Percentiles rank a stretch among this genome's conserved stretches.
phyloP scores from a whole-genome alignment of 139 green algal genomes.

The Ettlia oleoabundans region DNA sequence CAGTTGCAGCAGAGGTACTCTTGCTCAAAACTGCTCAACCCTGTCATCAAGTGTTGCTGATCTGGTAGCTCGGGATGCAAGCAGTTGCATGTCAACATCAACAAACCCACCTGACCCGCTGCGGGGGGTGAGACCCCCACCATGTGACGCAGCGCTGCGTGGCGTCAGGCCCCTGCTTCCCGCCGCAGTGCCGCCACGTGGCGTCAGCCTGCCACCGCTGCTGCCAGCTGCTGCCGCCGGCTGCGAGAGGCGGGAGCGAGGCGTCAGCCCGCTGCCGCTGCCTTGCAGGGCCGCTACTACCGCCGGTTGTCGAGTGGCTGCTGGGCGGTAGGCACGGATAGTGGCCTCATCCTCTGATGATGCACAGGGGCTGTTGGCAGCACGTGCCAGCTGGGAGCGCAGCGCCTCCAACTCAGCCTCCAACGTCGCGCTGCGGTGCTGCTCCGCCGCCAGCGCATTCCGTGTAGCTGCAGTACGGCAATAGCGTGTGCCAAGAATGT shows the following conservation, averaged over 20 bases:
- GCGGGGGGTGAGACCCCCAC: neutral
- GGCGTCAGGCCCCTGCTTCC: constrained; percentile 17
- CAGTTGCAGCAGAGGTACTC: neutral
- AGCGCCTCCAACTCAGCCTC: constrained; percentile 31
- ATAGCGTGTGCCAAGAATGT: no score
- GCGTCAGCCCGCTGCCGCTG: neutral
- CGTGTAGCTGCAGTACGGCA: constrained; percentile 16
- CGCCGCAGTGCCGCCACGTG: neutral
- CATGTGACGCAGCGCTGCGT: neutral
- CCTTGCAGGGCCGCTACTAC: neutral
- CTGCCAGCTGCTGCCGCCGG: neutral
- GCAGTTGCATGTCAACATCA: no score
- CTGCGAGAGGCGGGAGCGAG: constrained; percentile 5
- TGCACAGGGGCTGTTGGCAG: neutral
- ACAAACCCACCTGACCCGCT: neutral
- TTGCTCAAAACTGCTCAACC: neutral
- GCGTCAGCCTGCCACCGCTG: neutral
- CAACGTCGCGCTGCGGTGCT: constrained; percentile 2
- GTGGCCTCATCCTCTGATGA: constrained; percentile 17
- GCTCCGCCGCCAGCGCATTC: constrained; percentile 21
- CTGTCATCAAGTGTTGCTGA: no score
- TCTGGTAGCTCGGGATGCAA: no score
- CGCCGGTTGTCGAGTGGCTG: neutral
- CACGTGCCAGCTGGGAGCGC: constrained; percentile 15
- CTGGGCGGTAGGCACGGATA: constrained; percentile 21